These are phyloP conservation scores for Casuarina glauca DNA, from an alignment of 306 rosid genomes.

Conservation along the genomic window DNA sequence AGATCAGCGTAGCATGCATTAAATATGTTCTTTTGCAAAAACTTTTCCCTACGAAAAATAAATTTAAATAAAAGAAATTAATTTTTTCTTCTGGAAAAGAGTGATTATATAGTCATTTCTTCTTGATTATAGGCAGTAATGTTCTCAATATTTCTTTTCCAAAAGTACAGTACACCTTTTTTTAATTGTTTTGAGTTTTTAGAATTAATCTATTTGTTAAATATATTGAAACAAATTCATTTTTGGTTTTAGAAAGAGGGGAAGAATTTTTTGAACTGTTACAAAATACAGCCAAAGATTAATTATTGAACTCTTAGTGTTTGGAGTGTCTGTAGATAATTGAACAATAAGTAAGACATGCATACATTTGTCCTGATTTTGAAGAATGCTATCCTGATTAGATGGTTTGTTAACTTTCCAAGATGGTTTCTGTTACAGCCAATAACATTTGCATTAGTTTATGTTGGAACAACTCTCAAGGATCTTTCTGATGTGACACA, in stretches of 20 bases:
- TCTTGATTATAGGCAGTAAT: too few species aligned
- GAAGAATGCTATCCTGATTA: constrained; percentile 2
- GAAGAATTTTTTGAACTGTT: too few species aligned
- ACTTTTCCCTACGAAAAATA: background rate
- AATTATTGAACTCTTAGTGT: background rate
- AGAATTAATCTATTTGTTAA: too few species aligned
- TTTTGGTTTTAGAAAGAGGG: too few species aligned
- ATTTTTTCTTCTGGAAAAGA: too few species aligned
- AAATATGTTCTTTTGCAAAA: background rate
- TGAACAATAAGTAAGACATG: background rate
- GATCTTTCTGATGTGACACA: constrained; percentile 97
- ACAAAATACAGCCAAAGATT: background rate
- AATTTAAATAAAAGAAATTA: too few species aligned
- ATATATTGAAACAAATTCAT: too few species aligned
- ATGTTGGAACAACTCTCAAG: constrained; percentile 91
- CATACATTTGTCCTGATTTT: background rate
- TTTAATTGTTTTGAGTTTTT: too few species aligned
- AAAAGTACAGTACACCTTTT: too few species aligned
- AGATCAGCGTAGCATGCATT: background rate
- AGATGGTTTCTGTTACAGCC: constrained; percentile 61
- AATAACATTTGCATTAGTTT: constrained; percentile 81
- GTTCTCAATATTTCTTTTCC: too few species aligned
- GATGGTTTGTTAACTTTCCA: constrained; percentile 17
- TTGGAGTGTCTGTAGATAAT: background rate
- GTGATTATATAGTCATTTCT: too few species aligned